These are phyloP conservation scores for Biancaea sappan DNA, from an alignment of 306 rosid species.

Conservation along the genomic window DNA sequence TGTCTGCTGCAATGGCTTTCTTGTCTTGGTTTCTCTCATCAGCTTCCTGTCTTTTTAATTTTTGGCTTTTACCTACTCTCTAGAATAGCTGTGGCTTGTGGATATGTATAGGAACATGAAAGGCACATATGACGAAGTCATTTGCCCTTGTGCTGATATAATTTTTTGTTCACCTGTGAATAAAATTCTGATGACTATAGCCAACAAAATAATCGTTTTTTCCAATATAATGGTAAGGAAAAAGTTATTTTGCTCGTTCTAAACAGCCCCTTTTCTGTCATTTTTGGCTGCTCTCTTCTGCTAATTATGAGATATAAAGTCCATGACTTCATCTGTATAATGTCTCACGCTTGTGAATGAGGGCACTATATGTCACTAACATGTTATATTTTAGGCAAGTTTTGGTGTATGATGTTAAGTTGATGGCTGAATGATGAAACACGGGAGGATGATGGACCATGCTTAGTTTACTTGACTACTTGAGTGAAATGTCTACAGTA, in stretches of 20 bases:
- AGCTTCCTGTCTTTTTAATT: conserved; percentile 75
- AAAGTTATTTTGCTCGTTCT: not conserved
- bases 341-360: not conserved
- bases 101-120: conserved; percentile 33
- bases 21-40: conserved; percentile 81
- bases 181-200: conserved; percentile 22
- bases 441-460: not conserved
- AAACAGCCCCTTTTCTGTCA: not conserved
- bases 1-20: conserved; percentile 90
- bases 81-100: conserved; percentile 34
- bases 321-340: not conserved
- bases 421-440: not conserved
- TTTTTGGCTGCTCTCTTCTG: not conserved
- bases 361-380: not conserved
- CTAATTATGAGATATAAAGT: not conserved
- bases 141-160: conserved; percentile 30
- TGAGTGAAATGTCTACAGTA: not conserved
- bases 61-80: conserved; percentile 77
- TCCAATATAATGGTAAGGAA: not conserved
- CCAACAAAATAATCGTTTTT: conserved; percentile 11
- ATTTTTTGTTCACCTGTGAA: conserved; percentile 25
- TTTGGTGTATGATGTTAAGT: not conserved
- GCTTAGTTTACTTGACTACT: too few relatives aligned
- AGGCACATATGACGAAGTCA: conserved; percentile 40
- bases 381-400: not conserved